Percentiles rank a stretch among this genome's conserved stretches.
Evolutionary conservation across 1,284 basidiomycete genomes (phyloP).

Genomic region (Boletellus deceptivus): DNA sequence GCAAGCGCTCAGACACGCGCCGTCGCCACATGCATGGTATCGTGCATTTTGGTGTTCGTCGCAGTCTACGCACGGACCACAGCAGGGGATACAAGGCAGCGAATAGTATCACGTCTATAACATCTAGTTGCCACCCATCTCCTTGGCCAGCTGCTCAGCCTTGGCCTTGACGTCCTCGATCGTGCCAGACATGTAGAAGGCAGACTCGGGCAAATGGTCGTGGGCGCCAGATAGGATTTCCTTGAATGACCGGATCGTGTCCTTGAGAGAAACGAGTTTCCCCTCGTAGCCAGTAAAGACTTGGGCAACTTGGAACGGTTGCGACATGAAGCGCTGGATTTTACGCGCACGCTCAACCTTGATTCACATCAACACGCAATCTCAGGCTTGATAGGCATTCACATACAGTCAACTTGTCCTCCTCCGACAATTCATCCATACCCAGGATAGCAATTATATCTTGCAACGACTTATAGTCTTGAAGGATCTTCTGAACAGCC

Average conservation of each 20-base stretch:
- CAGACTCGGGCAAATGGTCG: slow-evolving; percentile 89
- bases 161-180: slow-evolving; percentile 96
- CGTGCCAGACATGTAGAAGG: slow-evolving; percentile 92
- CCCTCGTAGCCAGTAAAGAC: slow-evolving; percentile 99
- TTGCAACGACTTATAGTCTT: slow-evolving; percentile 99
- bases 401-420: slow-evolving; percentile 96
- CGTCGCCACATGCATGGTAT: too few species aligned
- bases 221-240: slow-evolving; percentile 91
- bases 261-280: slow-evolving; percentile 90
- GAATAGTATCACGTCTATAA: slow-evolving; percentile 10
- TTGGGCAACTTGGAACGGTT: slow-evolving; percentile 99
- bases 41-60: slow-evolving; percentile 6
- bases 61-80: slow-evolving; percentile 2
- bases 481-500: slow-evolving; percentile 96
- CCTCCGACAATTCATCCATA: slow-evolving; percentile 99
- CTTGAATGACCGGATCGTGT: slow-evolving; percentile 92
- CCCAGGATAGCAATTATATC: slow-evolving; percentile 96
- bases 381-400: background rate
- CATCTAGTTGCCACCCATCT: slow-evolving; percentile 60
- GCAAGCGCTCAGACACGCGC: too few species aligned
- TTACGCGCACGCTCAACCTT: slow-evolving; percentile 89
- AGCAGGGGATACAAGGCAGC: background rate
- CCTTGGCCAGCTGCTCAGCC: slow-evolving; percentile 94
- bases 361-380: slow-evolving; percentile 1
- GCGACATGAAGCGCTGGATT: slow-evolving; percentile 98